Conservation (phyloP, 1,284 basidiomycete genomes). For the Puccinia triticina region DNA sequence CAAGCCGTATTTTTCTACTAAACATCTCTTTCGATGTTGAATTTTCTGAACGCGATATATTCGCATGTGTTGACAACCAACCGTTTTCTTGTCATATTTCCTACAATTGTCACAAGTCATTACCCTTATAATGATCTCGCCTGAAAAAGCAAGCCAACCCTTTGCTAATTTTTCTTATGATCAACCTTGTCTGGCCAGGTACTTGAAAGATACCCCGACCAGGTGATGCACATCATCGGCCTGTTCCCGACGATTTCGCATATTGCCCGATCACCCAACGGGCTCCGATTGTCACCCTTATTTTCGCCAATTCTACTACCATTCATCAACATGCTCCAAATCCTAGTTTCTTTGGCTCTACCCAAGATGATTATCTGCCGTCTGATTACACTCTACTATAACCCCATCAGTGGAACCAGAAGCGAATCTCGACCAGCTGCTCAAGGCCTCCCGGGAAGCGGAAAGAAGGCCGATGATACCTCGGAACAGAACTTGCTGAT, state of each 20-base stretch:
- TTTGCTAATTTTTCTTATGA: not conserved
- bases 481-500: conserved; percentile 21
- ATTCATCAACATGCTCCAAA: conserved; percentile 30
- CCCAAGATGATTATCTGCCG: conserved; percentile 16
- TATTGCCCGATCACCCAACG: conserved; percentile 37
- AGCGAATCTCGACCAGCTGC: not conserved
- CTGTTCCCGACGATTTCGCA: conserved; percentile 48
- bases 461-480: not conserved
- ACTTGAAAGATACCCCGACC: conserved; percentile 33
- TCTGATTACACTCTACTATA: conserved; percentile 1
- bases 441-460: not conserved
- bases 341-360: not conserved
- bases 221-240: conserved; percentile 24
- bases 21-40: too few species aligned
- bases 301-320: conserved; percentile 40
- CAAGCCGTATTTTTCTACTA: not conserved
- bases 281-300: conserved; percentile 17
- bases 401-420: not conserved
- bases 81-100: too few species aligned
- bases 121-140: too few species aligned
- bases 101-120: too few species aligned
- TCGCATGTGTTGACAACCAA: too few species aligned
- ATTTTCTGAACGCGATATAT: too few species aligned
- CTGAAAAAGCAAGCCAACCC: not conserved
- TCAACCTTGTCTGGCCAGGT: conserved; percentile 8